Evolutionary conservation across 139 green algal species (phyloP).

Genomic region (Chlorella vulgaris): DNA sequence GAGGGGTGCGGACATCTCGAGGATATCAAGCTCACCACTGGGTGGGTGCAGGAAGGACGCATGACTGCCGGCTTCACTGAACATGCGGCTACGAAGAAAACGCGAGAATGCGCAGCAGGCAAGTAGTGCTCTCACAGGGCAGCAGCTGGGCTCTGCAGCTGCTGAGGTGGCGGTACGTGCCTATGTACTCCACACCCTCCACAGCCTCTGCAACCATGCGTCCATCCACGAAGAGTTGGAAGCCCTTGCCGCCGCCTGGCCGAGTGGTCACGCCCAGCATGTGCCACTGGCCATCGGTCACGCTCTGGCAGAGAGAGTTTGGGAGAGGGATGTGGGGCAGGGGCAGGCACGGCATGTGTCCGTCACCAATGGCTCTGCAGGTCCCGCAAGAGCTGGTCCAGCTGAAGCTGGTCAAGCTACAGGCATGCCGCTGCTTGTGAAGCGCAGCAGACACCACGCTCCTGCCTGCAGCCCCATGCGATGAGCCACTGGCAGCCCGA

Average conservation of each 20-base stretch:
- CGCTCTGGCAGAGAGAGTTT: neutral
- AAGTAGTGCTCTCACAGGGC: neutral
- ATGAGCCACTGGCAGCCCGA: no score
- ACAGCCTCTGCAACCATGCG: neutral
- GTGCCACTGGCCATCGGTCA: conserved; percentile 58
- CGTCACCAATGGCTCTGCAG: neutral
- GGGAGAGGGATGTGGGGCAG: neutral
- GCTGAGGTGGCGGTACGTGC: neutral
- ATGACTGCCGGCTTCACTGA: neutral
- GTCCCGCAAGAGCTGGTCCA: neutral
- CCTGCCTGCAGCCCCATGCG: no score
- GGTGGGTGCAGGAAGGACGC: neutral
- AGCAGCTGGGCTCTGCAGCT: neutral
- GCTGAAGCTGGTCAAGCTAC: no score
- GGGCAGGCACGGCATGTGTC: neutral
- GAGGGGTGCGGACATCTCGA: no score
- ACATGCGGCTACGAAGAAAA: neutral
- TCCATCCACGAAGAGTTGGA: conserved; percentile 61
- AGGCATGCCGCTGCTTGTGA: no score
- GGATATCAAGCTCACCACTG: neutral
- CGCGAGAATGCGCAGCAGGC: neutral
- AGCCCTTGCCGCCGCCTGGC: conserved; percentile 44
- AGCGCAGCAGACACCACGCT: no score
- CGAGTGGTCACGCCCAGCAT: conserved; percentile 60
- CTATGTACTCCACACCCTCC: conserved; percentile 2